Evolutionary conservation across 2,329 filamentous ascomycete species (phyloP), one percentile per base, ranked within the genome.

Genomic region (Aureobasidium melanogenum): DNA sequence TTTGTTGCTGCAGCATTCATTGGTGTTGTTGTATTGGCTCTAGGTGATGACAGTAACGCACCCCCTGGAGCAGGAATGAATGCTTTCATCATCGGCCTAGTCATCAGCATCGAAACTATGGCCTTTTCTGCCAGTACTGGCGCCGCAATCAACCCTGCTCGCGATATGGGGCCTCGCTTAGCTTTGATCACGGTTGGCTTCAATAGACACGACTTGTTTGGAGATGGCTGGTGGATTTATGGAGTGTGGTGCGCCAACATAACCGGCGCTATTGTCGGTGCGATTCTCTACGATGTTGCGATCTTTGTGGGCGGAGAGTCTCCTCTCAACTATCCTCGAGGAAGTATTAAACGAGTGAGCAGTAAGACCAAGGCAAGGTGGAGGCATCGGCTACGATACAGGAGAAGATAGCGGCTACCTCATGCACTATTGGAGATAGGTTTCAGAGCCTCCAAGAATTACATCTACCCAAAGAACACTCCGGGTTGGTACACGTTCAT

Each of bases 271-370:
- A 71, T 80, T 15, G 66, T 75, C 6, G 79, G 79, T 0, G 78
- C 67, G 0, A 75, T 78, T 44, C 61, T 80, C 44, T 81, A 82
- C 65, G 79, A 81, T 66, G 71, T 74, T 36, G 72, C 76, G 24
- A 79, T 82, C 59, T 82, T 81, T 65, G 77, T 76, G 0, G 68
- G 69, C 6, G 79, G 78, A 0, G 79, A 81, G 66, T 77, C 74
- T 46, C 80, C 79, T 0, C 74, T 82, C 19, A 82, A 81, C 65
- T 82, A 82, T 66, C 77, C 68, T 24, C 65, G 77, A 17, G 63
- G 59, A 64, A 69, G 60, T 62, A 64, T 61, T 52, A 66, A 26
- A 64, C 67, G 60, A 67, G 66, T 34, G 59, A 66, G 56, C 64
- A 68, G 43, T 66, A 64, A 63, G 39, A n/a, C 36, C 36, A 60